Evolutionary conservation across 805 yeast species (phyloP), one percentile per base, ranked within the genome.

Genomic region (Cyberlindnera americana): DNA sequence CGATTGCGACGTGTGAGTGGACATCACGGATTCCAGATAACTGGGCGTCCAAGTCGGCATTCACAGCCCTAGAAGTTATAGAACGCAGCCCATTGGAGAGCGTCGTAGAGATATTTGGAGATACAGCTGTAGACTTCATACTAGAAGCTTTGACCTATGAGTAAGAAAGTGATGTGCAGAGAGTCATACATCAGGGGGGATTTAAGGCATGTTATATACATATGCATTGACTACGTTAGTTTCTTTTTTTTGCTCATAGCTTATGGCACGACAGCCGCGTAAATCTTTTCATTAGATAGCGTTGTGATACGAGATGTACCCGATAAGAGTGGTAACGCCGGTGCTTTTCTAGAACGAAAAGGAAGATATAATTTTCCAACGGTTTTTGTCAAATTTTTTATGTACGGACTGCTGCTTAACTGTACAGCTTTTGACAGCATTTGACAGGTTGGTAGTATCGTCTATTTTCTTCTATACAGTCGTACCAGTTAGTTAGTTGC

Each of bases 1-100:
- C 54, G 18, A 50, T 45, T 11, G 41, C 37, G n/a, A 36, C 35
- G 23, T 48, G 54, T 5, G 46, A 43, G 18, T 48, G 50, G 18
- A 48, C 48, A 32, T 48, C 52, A 28, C 22, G 17, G 7, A 22
- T 22, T 5, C 27, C 27, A 5, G 34, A 31, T 14, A 31, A 16
- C 8, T 31, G 26, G 12, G 34, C 34, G 13, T 31, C 27, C n/a
- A 31, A 16, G 27, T 31, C 34, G 11, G 34, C 22, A 23, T 31
- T 31, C 10, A 31, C 14, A 19, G 19, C 34, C 8, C n/a, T 12
- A 9, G 34, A 31, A 3, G 24, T 19, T 9, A 31, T 23, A 3
- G 34, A 21, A 15, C 27, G 34, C 5, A 31, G 27, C 14, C 34
- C 34, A 8, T 31, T 14, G 15, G 34, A 31, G 14, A 31, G 24